phyloP scores from a whole-genome alignment of 148 eudicot genomes.

The Rhododendron ovatum region DNA sequence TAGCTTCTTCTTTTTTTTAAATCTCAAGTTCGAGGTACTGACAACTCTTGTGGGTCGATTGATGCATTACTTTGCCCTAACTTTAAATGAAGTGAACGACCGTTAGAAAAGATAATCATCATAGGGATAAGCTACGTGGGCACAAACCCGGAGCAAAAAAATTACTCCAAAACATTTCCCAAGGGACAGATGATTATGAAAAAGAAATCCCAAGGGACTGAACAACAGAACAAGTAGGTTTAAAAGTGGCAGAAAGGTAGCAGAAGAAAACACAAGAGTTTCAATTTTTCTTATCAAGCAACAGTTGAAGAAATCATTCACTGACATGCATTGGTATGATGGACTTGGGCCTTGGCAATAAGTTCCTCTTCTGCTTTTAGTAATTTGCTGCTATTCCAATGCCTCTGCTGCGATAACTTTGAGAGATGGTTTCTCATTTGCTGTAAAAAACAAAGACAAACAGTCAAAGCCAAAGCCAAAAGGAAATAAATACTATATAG shows the following conservation, averaged over 20 bases:
- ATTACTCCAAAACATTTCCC: background rate
- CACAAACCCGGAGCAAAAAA: background rate
- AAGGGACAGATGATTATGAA: background rate
- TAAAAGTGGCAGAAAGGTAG: background rate
- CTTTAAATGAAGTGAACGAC: background rate
- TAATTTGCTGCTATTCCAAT: background rate
- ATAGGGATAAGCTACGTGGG: background rate
- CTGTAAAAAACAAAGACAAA: background rate
- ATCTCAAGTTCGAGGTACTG: background rate
- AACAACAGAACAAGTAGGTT: background rate
- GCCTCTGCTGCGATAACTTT: background rate
- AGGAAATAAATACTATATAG: background rate
- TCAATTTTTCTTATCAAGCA: background rate
- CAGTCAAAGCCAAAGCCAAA: background rate
- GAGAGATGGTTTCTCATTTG: background rate
- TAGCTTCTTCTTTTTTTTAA: background rate
- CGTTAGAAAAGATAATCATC: background rate
- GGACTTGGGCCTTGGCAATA: background rate
- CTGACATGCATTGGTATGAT: background rate
- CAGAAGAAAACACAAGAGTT: background rate
- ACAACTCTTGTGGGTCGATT: background rate
- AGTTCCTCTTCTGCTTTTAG: background rate
- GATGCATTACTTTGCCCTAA: background rate
- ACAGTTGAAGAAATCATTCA: background rate
- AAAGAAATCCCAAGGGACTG: background rate